Conservation (phyloP, 2,329 filamentous ascomycete species). For the Neoascochyta sp. region DNA sequence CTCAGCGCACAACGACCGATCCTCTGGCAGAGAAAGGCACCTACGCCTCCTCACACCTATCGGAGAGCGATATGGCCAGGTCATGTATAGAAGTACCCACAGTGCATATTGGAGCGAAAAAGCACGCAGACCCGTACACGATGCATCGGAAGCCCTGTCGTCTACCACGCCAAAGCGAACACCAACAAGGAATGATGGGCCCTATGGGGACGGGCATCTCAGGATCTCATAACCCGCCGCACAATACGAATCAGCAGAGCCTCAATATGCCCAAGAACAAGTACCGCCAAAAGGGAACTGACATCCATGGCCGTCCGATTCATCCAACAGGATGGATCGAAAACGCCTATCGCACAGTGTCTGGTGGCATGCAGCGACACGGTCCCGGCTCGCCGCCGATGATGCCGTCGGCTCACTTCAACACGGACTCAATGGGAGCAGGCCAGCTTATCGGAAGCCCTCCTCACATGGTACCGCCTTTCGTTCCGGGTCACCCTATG, state of each 20-base stretch:
- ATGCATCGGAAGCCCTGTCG: too few species aligned
- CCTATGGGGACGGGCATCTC: slow-evolving; percentile 1
- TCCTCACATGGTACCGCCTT: slow-evolving; percentile 10
- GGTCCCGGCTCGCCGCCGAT: slow-evolving; percentile 9
- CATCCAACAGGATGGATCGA: slow-evolving; percentile 14
- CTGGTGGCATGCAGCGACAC: slow-evolving; percentile 13
- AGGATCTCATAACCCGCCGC: too few species aligned
- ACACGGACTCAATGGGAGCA: slow-evolving; percentile 10
- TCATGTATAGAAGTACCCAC: too few species aligned
- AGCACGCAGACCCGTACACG: background rate
- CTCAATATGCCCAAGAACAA: too few species aligned
- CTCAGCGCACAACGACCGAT: too few species aligned
- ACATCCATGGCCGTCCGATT: slow-evolving; percentile 6
- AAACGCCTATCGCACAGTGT: slow-evolving; percentile 14
- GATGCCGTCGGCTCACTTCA: slow-evolving; percentile 14
- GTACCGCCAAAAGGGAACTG: too few species aligned
- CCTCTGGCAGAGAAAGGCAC: too few species aligned
- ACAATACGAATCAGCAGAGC: too few species aligned
- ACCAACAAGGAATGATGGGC: slow-evolving; percentile 4
- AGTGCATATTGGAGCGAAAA: background rate
- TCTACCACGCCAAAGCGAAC: slow-evolving; percentile 1
- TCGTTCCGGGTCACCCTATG: slow-evolving; percentile 9
- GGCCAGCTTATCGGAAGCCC: slow-evolving; percentile 9
- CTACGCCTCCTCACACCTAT: too few species aligned
- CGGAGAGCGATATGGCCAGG: too few species aligned